Evolutionary conservation across 768 basidiomycete species (phyloP).

Genomic region (Suillus ampliporus): DNA sequence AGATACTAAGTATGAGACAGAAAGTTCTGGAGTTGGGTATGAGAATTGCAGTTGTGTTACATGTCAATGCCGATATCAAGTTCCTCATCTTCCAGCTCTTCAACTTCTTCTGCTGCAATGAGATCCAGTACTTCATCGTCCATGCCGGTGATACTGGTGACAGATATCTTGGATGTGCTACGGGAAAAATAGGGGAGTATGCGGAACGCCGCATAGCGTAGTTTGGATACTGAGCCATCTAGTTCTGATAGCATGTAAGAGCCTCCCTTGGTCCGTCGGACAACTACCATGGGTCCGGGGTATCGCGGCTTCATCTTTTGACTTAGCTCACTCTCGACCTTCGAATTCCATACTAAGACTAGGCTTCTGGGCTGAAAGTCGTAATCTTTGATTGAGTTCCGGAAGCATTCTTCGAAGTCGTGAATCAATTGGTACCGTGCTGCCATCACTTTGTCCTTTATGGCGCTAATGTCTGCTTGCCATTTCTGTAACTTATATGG

Average conservation of each 20-base stretch:
- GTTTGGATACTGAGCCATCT: constrained; percentile 22
- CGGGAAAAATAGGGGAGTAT: not conserved
- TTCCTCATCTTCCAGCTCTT: not conserved
- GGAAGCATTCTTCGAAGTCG: too few species aligned
- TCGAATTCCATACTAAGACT: not conserved
- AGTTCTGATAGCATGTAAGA: constrained; percentile 32
- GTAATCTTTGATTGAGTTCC: not conserved
- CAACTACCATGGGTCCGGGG: constrained; percentile 30
- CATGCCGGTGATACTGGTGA: not conserved
- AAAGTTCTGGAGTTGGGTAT: too few species aligned
- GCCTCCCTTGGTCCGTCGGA: constrained; percentile 21
- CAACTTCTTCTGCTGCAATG: not conserved
- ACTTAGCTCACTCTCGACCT: constrained; percentile 13
- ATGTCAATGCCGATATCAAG: not conserved
- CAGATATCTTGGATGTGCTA: rapidly evolving
- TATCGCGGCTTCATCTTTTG: constrained; percentile 29
- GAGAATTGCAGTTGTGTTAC: too few species aligned
- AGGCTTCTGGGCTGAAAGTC: not conserved
- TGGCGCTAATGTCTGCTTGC: too few species aligned
- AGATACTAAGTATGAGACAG: not conserved
- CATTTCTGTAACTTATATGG: too few species aligned
- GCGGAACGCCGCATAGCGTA: not conserved
- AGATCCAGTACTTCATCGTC: not conserved
- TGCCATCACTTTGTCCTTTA: too few species aligned
- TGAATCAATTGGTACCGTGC: too few species aligned